Base-by-base conservation (phyloP, 2,329 filamentous ascomycete species). In the Fusarium brachygibbosum region DNA sequence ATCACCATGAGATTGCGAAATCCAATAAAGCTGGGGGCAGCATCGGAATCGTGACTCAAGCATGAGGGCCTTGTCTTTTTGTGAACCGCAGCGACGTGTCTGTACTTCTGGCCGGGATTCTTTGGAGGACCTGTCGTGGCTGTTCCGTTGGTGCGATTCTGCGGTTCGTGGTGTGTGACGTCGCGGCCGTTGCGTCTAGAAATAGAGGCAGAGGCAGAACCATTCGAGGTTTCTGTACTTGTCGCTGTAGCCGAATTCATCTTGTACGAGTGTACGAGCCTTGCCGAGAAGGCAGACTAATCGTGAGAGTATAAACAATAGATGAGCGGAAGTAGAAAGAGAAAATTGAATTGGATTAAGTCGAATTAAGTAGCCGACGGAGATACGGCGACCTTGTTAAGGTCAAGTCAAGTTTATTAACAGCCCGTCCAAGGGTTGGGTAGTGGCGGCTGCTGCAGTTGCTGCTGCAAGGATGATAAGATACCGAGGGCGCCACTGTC, bases 1-100 rank as follows among this genome's bases (percentile, higher is more conserved):
- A 98, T 90, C 38, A 97, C 92, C 93, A 98, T 97, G 68, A 99
- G 86, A 78, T 99, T 99, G 63, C 95, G 87, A 77, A 99, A 98
- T 1, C 96, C 96, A 17, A 97, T 82, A 77, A 98, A 98, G 78
- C 93, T 97, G 23, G 94, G 93, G 3, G 90, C 84, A 13, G 83
- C 83, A 45, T 87, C 81, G 3, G 93, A 88, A 77, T 98, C 96
- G 75, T 94, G 91, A 80, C 93, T 97, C 48, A 98, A 85, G 74
- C 92, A 94, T 25, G 95, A 97, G 10, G 91, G 88, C 61, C 89
- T 88, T 37, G 86, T 81, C 72, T 87, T 78, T 10, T 90, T 89
- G 80, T 99, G 96, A 35, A 97, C 89, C 32, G 94, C 94, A 62
- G 92, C 93, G 68, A 97, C 90, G 87, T 99, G 96, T 71, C 93